These are phyloP conservation scores for Vigna reflexopilosa DNA, from an alignment of 306 rosid species.

Conservation along the genomic window DNA sequence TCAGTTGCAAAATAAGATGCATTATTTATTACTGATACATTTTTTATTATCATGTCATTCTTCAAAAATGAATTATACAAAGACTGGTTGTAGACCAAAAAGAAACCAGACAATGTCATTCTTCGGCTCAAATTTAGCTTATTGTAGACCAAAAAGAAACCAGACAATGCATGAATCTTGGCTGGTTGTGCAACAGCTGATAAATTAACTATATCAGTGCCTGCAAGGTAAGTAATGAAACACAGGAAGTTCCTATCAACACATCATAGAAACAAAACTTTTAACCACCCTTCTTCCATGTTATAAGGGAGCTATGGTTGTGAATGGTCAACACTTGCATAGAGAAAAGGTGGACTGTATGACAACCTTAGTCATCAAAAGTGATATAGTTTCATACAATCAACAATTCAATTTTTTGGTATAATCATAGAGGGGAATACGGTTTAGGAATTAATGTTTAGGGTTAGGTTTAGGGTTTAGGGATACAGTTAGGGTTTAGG, in stretches of 20 bases:
- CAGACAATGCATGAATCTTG: constrained; percentile 77
- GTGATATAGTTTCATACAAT: not conserved
- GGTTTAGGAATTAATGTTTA: no score
- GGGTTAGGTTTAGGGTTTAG: no score
- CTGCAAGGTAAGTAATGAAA: constrained; percentile 55
- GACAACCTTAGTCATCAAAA: constrained; percentile 11
- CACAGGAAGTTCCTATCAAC: constrained; percentile 14
- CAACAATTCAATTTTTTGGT: not conserved
- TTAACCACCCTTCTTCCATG: not conserved
- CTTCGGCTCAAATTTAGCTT: constrained; percentile 47
- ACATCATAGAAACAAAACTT: constrained; percentile 24
- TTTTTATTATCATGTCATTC: no score
- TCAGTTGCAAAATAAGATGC: no score
- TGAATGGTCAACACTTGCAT: not conserved
- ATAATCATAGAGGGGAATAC: not conserved
- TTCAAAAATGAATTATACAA: no score
- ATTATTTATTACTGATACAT: no score
- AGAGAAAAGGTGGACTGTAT: not conserved
- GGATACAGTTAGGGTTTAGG: no score
- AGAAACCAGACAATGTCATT: constrained; percentile 72
- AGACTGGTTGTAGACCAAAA: constrained; percentile 62
- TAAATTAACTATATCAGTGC: constrained; percentile 56
- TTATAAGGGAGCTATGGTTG: constrained; percentile 3
- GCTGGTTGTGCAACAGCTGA: constrained; percentile 52
- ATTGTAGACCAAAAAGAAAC: constrained; percentile 79